Evolutionary conservation across 495 filamentous ascomycete species (phyloP), one percentile per base, ranked within the genome.

Genomic region (Xanthoparmelia taractica): DNA sequence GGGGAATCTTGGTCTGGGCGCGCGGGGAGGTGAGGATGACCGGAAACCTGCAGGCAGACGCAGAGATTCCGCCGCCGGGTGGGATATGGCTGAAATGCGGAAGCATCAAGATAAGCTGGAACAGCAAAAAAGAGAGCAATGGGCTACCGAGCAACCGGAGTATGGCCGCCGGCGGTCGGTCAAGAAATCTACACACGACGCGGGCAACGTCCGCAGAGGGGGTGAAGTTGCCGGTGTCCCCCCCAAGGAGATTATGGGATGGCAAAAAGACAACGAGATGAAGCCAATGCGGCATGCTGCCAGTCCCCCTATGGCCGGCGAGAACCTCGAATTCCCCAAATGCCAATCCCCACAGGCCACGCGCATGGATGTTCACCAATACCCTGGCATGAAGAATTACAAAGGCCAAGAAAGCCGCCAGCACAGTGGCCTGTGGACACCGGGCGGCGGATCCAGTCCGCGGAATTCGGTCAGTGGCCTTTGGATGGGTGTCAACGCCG

Each of bases 241-340:
- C 25, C 50, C 71, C 31, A 64, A 72, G 70, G 65, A 75, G 66
- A 69, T 75, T 20, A 71, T 72, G 18, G 73, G 75, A 65, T 76
- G 72, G 55, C 76, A 75, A 64, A 78, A 71, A 70, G 76, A 80
- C 71, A 68, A 70, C 63, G 68, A 80, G 71, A 68, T 79, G 47
- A 72, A 73, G 58, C 73, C 70, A 63, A 82, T 79, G 80, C 85
- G 74, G 17, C 75, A 75, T 50, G 77, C 76, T 15, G 79, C 79
- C 8, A 83, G 78, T 64, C 92, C 92, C 23, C 92, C 92, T 4
- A 93, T 96, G 90, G 83, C 95, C 10, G 92, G 92, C 48, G 66
- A 74, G 31, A 87, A 93, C 60, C 78, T 96, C 58, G 76, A 78
- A 27, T 90, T 96, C 68, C 87, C 89, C 6, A 81, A 82, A 66